phyloP scores from a whole-genome alignment of 225 moss, liverwort and hornwort genomes.

The Physcomitrellopsis africana region DNA sequence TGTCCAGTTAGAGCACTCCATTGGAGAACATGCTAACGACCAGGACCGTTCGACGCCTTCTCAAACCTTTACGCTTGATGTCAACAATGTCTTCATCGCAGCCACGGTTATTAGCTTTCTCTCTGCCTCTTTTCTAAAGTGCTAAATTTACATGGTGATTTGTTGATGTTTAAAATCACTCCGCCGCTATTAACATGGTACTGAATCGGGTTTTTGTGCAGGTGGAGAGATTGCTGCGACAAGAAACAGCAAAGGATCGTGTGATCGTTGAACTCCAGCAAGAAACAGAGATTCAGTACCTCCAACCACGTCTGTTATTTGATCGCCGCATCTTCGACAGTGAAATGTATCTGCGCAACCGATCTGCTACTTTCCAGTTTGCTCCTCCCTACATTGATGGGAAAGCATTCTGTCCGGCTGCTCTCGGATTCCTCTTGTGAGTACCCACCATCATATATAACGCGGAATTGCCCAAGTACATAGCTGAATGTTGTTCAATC shows the following conservation, averaged over 20 bases:
- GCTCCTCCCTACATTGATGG: constrained; percentile 93
- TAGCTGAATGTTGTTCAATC: not conserved
- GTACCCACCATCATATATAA: constrained; percentile 23
- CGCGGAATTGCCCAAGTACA: not conserved
- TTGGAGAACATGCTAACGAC: constrained; percentile 50
- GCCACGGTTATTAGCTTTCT: constrained; percentile 46
- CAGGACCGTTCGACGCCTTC: constrained; percentile 41
- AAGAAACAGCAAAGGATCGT: constrained; percentile 48
- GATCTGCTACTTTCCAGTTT: constrained; percentile 89
- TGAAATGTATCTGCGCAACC: constrained; percentile 84
- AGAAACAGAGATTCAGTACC: constrained; percentile 84
- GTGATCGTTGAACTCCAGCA: constrained; percentile 92
- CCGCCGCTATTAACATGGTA: constrained; percentile 2
- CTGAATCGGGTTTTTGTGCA: constrained; percentile 19
- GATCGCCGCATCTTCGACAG: constrained; percentile 84
- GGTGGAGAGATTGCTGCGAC: constrained; percentile 87
- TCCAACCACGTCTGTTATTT: constrained; percentile 78
- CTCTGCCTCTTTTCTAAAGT: not conserved
- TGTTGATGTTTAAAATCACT: not conserved
- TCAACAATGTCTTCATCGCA: constrained; percentile 69
- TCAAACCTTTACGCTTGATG: constrained; percentile 52
- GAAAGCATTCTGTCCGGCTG: constrained; percentile 87
- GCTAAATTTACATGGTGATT: not conserved
- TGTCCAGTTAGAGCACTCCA: constrained; percentile 39
- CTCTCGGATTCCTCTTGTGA: constrained; percentile 93